phyloP scores from a whole-genome alignment of 2,329 filamentous ascomycete genomes.

The Gnomoniopsis smithogilvyi region DNA sequence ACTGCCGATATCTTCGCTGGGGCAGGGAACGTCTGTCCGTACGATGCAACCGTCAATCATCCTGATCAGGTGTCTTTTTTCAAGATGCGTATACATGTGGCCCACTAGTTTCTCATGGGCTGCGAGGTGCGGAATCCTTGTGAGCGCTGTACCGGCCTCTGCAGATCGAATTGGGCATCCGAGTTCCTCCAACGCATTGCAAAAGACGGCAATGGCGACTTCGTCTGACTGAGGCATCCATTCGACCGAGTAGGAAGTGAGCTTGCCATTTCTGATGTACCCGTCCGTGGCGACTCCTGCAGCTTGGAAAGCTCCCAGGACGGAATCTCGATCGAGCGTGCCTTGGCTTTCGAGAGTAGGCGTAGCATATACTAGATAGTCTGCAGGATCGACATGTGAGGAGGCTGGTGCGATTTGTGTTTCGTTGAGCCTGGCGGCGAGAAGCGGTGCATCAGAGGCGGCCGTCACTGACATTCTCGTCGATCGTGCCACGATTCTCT shows the following conservation, averaged over 20 bases:
- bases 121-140: neutral
- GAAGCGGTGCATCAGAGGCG: neutral
- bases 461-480: neutral
- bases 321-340: neutral
- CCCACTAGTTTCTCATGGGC: neutral
- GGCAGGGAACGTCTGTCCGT: neutral
- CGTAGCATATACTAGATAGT: too few species aligned
- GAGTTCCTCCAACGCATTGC: neutral
- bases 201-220: neutral
- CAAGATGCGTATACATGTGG: neutral
- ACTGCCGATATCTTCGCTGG: neutral
- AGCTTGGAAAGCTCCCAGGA: neutral
- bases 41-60: neutral
- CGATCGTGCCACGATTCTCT: constrained; percentile 14
- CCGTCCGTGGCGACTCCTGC: neutral
- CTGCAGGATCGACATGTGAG: too few species aligned
- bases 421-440: too few species aligned
- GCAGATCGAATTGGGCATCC: neutral
- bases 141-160: neutral
- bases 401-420: too few species aligned
- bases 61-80: neutral
- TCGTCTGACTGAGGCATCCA: neutral
- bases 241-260: neutral
- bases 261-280: neutral
- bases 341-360: neutral